Evolutionary conservation across 2,329 filamentous ascomycete genomes (phyloP).

Genomic region (Cercospora nicotianae): DNA sequence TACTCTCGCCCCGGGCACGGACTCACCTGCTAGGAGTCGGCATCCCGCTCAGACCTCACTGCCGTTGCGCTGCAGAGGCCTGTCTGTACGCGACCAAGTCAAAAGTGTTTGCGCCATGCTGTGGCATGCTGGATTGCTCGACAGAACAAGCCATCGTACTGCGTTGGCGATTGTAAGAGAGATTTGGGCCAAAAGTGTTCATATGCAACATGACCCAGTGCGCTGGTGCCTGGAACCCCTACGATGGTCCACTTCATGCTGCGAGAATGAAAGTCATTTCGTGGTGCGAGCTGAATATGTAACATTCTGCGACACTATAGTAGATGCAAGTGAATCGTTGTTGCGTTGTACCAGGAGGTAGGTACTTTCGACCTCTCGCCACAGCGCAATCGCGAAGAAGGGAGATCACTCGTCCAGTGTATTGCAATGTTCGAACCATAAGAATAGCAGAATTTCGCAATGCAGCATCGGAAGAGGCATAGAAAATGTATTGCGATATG

Average conservation of each 20-base stretch:
- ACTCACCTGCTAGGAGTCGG: not conserved
- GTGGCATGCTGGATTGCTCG: not conserved
- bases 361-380: too few relatives aligned
- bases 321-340: not conserved
- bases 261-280: not conserved
- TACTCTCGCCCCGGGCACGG: not conserved
- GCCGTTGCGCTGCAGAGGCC: not conserved
- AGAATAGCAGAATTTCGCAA: not conserved
- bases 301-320: not conserved
- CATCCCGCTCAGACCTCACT: not conserved
- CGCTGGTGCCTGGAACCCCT: not conserved
- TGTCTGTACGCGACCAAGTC: not conserved
- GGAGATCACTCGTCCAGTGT: not conserved
- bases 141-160: not conserved
- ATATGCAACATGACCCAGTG: not conserved
- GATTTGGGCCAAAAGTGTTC: not conserved
- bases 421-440: not conserved
- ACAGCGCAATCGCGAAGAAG: not conserved
- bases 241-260: not conserved
- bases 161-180: not conserved
- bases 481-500: not conserved
- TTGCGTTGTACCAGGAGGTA: not conserved
- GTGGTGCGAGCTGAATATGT: not conserved
- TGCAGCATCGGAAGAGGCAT: not conserved
- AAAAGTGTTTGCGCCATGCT: not conserved